phyloP scores from a whole-genome alignment of 2,329 filamentous ascomycete species.

The Ophiostoma tasmaniense region DNA sequence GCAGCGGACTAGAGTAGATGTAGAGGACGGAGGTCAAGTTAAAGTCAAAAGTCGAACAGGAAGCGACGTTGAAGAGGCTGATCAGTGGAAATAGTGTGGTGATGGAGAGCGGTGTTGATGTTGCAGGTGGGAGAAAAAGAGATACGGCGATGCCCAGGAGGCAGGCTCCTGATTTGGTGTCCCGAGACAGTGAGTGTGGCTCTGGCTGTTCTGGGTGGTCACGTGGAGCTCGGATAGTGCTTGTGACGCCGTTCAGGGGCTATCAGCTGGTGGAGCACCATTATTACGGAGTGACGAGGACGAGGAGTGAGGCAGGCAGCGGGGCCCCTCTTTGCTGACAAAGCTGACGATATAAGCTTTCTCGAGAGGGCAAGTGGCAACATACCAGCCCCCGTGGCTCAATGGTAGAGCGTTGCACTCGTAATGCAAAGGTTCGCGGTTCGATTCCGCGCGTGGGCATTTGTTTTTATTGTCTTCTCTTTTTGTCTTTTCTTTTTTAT shows the following conservation, averaged over 20 bases:
- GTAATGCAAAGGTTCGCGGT: constrained; percentile 9
- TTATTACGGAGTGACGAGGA: neutral
- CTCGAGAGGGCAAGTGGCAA: neutral
- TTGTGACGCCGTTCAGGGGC: constrained; percentile 7
- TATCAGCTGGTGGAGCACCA: neutral
- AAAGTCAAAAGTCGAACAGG: neutral
- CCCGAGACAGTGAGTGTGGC: neutral
- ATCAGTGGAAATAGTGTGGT: neutral
- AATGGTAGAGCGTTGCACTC: constrained; percentile 11
- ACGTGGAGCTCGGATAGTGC: neutral
- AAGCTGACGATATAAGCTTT: neutral
- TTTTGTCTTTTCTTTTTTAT: neutral
- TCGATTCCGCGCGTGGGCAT: constrained; percentile 8
- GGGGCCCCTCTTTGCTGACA: constrained; percentile 5
- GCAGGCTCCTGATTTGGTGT: constrained; percentile 10
- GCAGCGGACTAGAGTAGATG: neutral
- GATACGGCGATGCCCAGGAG: constrained; percentile 6
- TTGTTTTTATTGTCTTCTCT: neutral
- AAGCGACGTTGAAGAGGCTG: neutral
- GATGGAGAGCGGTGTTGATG: constrained; percentile 2
- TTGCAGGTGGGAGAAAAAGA: constrained; percentile 4
- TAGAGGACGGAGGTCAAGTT: neutral
- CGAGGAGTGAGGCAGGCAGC: neutral
- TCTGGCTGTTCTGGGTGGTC: neutral
- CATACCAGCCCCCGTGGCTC: constrained; percentile 5